Percentiles rank a stretch among this genome's conserved stretches.
These are phyloP conservation scores for Dunaliella sp. DNA, from an alignment of 139 green algal genomes.

Conservation along the genomic window DNA sequence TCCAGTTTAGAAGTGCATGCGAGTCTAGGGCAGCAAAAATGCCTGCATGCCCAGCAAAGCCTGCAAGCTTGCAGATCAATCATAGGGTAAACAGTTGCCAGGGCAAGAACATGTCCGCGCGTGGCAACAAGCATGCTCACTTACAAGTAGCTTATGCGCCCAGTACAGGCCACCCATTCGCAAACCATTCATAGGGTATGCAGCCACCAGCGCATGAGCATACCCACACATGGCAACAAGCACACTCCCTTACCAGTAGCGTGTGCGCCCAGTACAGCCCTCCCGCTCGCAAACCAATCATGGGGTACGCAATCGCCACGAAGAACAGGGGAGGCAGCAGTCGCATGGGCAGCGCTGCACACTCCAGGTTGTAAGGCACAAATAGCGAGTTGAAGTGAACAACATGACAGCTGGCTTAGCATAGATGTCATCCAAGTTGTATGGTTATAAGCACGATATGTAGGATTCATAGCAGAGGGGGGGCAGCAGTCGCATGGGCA, in stretches of 20 bases:
- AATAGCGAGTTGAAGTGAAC: too few relatives aligned
- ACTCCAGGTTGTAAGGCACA: too few relatives aligned
- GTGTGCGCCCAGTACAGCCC: constrained; percentile 37
- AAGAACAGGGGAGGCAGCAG: constrained; percentile 69
- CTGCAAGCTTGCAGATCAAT: constrained; percentile 49
- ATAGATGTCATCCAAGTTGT: too few relatives aligned
- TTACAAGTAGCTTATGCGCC: constrained; percentile 44
- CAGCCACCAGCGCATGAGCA: too few relatives aligned
- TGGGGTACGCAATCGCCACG: constrained; percentile 46
- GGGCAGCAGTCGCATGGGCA: constrained; percentile 68
- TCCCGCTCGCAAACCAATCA: constrained; percentile 58
- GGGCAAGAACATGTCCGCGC: too few relatives aligned
- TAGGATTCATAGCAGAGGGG: constrained; percentile 62
- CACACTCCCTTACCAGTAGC: too few relatives aligned
- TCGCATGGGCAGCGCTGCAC: constrained; percentile 59
- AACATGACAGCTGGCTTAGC: too few relatives aligned
- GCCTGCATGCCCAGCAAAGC: constrained; percentile 34
- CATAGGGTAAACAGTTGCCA: constrained; percentile 53
- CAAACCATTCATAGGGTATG: constrained; percentile 66
- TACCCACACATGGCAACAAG: too few relatives aligned
- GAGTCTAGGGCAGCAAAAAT: too few relatives aligned
- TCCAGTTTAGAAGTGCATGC: too few relatives aligned
- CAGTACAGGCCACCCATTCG: constrained; percentile 29
- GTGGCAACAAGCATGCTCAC: too few relatives aligned
- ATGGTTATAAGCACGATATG: too few relatives aligned